Percentiles rank a stretch among this genome's conserved stretches.
phyloP scores from a whole-genome alignment of 2,329 filamentous ascomycete genomes.

The Epichloe coenophiala region DNA sequence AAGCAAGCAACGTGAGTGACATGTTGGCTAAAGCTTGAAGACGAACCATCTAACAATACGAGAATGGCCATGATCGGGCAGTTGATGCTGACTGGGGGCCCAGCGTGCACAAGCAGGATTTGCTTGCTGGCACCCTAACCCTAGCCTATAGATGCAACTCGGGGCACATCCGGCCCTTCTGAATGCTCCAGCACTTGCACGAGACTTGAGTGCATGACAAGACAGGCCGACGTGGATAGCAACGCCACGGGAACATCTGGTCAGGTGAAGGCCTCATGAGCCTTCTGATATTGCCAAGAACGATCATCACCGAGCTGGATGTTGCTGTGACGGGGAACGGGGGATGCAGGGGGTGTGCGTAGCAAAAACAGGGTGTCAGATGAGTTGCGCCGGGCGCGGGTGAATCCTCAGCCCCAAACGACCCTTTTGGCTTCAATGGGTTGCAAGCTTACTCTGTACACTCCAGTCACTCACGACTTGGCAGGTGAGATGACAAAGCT shows the following conservation, averaged over 20 bases:
- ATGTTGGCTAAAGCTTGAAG: not conserved
- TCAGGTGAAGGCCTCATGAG: not conserved
- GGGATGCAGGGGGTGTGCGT: not conserved
- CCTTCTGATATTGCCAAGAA: not conserved
- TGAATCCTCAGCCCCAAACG: too few species aligned
- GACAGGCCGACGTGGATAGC: not conserved
- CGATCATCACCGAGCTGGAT: not conserved
- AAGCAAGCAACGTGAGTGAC: not conserved
- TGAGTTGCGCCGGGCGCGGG: too few species aligned
- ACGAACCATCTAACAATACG: not conserved
- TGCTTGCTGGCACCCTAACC: not conserved
- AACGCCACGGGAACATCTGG: not conserved
- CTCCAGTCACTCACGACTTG: not conserved
- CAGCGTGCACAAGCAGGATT: not conserved
- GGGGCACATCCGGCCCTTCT: slow-evolving; percentile 1
- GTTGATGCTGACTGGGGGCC: not conserved
- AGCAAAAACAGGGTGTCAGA: not conserved
- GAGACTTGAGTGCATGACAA: slow-evolving; percentile 5
- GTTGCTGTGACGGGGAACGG: not conserved
- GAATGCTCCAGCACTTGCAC: slow-evolving; percentile 4
- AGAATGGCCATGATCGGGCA: not conserved
- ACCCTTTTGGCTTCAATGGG: slow-evolving; percentile 1
- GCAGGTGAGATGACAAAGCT: not conserved
- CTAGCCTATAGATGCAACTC: not conserved
- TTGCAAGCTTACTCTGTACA: not conserved